phyloP scores from a whole-genome alignment of 345 rosid species.

The Brassica nigra region DNA sequence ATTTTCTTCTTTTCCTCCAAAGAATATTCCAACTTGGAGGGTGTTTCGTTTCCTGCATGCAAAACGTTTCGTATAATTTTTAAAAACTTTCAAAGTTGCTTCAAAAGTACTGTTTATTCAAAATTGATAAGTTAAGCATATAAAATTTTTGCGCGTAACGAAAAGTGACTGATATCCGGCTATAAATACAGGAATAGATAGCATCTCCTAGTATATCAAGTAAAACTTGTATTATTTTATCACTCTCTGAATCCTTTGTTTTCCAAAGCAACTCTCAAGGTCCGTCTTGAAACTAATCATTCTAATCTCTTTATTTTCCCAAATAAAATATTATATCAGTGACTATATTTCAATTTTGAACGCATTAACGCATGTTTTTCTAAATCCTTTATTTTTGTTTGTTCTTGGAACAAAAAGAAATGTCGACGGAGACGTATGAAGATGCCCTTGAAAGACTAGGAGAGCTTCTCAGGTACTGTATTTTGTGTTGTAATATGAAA shows the following conservation, averaged over 20 bases:
- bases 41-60: not conserved
- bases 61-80: not conserved
- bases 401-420: conserved; percentile 1
- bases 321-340: not conserved
- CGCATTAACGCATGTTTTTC: not conserved
- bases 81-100: not conserved
- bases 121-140: conserved; percentile 20
- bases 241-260: conserved; percentile 13
- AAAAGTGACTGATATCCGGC: not conserved
- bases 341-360: not conserved
- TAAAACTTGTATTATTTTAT: not conserved
- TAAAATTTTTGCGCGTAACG: not conserved
- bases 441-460: not conserved
- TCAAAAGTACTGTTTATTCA: not conserved
- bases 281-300: not conserved
- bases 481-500: too few species aligned
- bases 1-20: not conserved
- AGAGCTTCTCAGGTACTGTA: not conserved
- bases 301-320: not conserved
- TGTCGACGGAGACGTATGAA: conserved; percentile 10
- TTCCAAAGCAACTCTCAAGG: conserved; percentile 6
- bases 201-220: conserved; percentile 5
- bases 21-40: not conserved
- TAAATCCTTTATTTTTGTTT: not conserved
- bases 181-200: conserved; percentile 24